phyloP scores from a whole-genome alignment of 2,329 filamentous ascomycete species.

The Bipolaris bicolor region DNA sequence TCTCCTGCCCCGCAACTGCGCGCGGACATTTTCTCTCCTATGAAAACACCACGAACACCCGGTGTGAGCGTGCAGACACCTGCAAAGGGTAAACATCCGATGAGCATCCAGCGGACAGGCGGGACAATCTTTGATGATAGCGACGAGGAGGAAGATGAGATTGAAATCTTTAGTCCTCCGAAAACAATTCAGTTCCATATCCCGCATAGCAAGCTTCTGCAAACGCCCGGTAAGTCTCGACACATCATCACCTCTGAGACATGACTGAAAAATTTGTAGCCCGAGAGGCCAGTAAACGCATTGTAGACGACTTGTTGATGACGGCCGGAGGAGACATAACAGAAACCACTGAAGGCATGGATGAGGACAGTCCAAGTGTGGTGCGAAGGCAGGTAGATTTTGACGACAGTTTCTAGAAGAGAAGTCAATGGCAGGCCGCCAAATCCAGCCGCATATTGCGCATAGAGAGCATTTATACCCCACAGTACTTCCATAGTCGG shows the following conservation, averaged over 20 bases:
- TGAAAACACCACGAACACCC: slow-evolving; percentile 70
- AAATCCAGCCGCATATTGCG: background rate
- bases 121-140: slow-evolving; percentile 71
- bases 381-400: slow-evolving; percentile 53
- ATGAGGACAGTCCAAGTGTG: slow-evolving; percentile 57
- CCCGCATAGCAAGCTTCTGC: slow-evolving; percentile 75
- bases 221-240: slow-evolving; percentile 72
- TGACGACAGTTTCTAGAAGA: slow-evolving; percentile 55
- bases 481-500: slow-evolving; percentile 13
- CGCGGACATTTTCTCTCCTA: slow-evolving; percentile 82
- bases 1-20: slow-evolving; percentile 79
- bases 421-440: background rate
- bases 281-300: slow-evolving; percentile 78
- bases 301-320: slow-evolving; percentile 79
- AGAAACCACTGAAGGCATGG: slow-evolving; percentile 52
- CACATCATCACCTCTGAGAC: too few species aligned
- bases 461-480: slow-evolving; percentile 11
- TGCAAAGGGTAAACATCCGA: slow-evolving; percentile 46
- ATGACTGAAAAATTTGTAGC: slow-evolving; percentile 54
- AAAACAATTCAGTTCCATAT: slow-evolving; percentile 91
- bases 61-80: slow-evolving; percentile 86
- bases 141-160: slow-evolving; percentile 64
- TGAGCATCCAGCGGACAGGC: slow-evolving; percentile 58
- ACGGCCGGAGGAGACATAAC: slow-evolving; percentile 71
- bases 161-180: slow-evolving; percentile 76